A percentile compares a stretch with the other conserved stretches of the same genome.
Evolutionary conservation across 352 stramenopile species (phyloP).

Genomic region (Phytopythium montanum): DNA sequence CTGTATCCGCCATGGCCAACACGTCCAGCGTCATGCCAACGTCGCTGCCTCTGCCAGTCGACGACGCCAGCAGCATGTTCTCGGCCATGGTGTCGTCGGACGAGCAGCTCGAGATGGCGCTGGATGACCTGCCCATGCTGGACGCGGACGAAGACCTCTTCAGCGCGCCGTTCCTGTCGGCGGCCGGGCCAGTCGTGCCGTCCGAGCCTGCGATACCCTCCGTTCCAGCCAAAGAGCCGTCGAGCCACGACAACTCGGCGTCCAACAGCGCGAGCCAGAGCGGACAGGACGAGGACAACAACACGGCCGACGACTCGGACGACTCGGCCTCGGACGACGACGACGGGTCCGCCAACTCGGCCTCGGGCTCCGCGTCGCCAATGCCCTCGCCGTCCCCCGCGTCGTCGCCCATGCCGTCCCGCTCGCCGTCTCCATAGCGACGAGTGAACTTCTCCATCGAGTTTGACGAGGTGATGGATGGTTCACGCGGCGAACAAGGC

Average conservation of each 20-base stretch:
- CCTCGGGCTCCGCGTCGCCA: slow-evolving; percentile 56
- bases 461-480: background rate
- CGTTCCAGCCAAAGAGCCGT: background rate
- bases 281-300: slow-evolving; percentile 36
- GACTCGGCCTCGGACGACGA: slow-evolving; percentile 34
- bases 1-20: background rate
- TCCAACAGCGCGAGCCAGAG: slow-evolving; percentile 18
- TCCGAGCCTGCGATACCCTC: background rate
- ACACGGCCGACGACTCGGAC: slow-evolving; percentile 39
- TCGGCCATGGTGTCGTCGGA: slow-evolving; percentile 46
- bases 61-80: slow-evolving; percentile 14
- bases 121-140: slow-evolving; percentile 72
- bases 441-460: background rate
- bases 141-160: slow-evolving; percentile 65
- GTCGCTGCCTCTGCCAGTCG: slow-evolving; percentile 10
- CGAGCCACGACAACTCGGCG: slow-evolving; percentile 12
- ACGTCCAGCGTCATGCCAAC: slow-evolving; percentile 12
- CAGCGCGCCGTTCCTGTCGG: slow-evolving; percentile 31
- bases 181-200: slow-evolving; percentile 2
- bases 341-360: slow-evolving; percentile 57
- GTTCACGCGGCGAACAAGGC: background rate
- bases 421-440: slow-evolving; percentile 44
- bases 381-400: slow-evolving; percentile 42
- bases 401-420: slow-evolving; percentile 56
- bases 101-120: slow-evolving; percentile 64